phyloP scores from a whole-genome alignment of 2,329 filamentous ascomycete species.

The Simplicillium aogashimaense region DNA sequence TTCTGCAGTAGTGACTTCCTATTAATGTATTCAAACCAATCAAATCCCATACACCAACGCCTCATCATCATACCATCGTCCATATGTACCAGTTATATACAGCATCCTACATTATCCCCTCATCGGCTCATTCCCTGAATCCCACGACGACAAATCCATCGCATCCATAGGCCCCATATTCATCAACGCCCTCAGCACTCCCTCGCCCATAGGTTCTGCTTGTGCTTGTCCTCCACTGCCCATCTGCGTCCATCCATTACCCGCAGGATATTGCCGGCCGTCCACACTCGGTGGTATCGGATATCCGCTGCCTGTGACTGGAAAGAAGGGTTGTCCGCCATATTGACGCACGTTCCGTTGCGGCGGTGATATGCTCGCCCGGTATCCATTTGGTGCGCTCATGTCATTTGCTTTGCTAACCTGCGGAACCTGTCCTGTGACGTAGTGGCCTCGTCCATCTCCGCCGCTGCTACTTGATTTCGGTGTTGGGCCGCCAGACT shows the following conservation, averaged over 20 bases:
- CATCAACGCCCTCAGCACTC: constrained; percentile 47
- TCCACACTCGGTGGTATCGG: constrained; percentile 13
- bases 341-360: constrained; percentile 28
- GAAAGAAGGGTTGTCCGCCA: constrained; percentile 28
- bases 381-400: constrained; percentile 29
- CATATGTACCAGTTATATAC: neutral
- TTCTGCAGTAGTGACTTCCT: no score
- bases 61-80: no score
- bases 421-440: no score
- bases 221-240: constrained; percentile 30
- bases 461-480: constrained; percentile 37
- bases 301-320: constrained; percentile 24
- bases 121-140: constrained; percentile 12
- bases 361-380: constrained; percentile 38
- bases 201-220: constrained; percentile 34
- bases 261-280: neutral
- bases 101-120: constrained; percentile 1
- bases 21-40: no score
- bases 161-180: constrained; percentile 50
- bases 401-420: neutral
- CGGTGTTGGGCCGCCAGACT: constrained; percentile 47
- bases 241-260: constrained; percentile 2
- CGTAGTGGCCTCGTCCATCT: constrained; percentile 11
- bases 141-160: constrained; percentile 45
- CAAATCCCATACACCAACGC: no score